phyloP scores from a whole-genome alignment of 371 early-diverging fungal genomes.

The Mucor irregularis region DNA sequence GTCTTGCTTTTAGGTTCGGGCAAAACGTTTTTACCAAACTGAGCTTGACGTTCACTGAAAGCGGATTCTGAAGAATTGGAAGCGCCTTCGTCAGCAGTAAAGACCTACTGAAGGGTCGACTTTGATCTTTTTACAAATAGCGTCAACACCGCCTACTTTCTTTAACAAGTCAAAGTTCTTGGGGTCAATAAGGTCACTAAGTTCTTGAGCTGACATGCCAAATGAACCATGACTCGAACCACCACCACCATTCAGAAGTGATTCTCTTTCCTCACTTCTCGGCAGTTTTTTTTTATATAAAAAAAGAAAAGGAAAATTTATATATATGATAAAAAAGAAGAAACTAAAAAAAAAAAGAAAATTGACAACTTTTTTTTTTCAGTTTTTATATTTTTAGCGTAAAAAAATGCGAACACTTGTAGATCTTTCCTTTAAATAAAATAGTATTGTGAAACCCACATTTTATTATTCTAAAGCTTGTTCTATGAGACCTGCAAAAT shows the following conservation, averaged over 20 bases:
- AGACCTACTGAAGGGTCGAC: constrained; percentile 71
- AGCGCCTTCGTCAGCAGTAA: constrained; percentile 60
- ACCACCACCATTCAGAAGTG: constrained; percentile 23
- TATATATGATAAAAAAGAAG: constrained; percentile 18
- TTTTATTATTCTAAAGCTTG: constrained; percentile 29
- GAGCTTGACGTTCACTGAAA: constrained; percentile 62
- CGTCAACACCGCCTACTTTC: constrained; percentile 66
- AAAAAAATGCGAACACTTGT: not conserved
- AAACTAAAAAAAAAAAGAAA: constrained; percentile 6
- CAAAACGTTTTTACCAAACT: constrained; percentile 73
- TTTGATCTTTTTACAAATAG: constrained; percentile 60
- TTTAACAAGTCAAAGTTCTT: constrained; percentile 67
- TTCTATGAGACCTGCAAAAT: constrained; percentile 43
- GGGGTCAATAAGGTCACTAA: constrained; percentile 65
- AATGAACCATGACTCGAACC: constrained; percentile 25
- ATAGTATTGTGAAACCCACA: not conserved
- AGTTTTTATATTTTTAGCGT: not conserved
- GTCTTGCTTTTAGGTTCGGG: constrained; percentile 65
- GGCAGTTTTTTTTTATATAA: constrained; percentile 3
- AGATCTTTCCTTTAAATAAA: not conserved
- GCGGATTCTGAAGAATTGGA: constrained; percentile 35
- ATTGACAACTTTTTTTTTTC: not conserved
- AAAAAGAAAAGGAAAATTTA: constrained; percentile 10
- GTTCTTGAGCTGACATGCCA: constrained; percentile 49
- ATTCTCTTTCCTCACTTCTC: constrained; percentile 33